Evolutionary conservation across 2,329 filamentous ascomycete genomes (phyloP), one percentile per base, ranked within the genome.

Genomic region (Beauveria brongniartii): DNA sequence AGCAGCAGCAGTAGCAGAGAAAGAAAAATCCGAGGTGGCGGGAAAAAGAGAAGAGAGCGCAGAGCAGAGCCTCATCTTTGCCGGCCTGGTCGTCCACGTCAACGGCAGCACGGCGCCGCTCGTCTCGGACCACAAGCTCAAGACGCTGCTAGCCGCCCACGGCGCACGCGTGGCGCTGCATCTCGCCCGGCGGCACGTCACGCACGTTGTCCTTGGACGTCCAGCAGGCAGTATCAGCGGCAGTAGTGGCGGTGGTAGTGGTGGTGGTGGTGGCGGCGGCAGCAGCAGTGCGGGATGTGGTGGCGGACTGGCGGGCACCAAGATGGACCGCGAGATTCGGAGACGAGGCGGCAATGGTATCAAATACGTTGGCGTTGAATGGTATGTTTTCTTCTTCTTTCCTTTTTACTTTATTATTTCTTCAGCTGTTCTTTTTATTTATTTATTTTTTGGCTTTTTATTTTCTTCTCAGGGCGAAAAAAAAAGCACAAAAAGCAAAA

Each of bases 111-210:
- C 91, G 2, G 82, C 86, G 63, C 92, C 92, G 1, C 73, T 85
- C 26, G 82, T 96, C 64, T 95, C 90, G 16, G 92, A 97, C 72
- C 90, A 96, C 76, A 89, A 84, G 70, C 82, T 97, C 61, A 95
- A 94, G 77, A 86, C 87, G 60, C 73, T 95, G 18, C 81, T 97
- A 43, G 84, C 82, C 5, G 80, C 85, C 61, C 85, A 96, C 69
- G 93, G 92, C 22, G 93, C 85, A 1, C 78, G 75, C 47, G 79
- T 91, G 66, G 87, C 90, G 3, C 81, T 91, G 41, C 80, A 85
- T 62, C 82, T 96, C 10, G 88, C 84, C 10, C 83, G 91, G 50
- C 82, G 85, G 43, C 82, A 81, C 55, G 90, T 96, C 65, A 96
- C 92, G 40, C 92, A 97, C 73, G 89, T 97, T 63, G 88, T 97